These are phyloP conservation scores for Colletotrichum sp. DNA, from an alignment of 2,329 filamentous ascomycete genomes.

Conservation along the genomic window DNA sequence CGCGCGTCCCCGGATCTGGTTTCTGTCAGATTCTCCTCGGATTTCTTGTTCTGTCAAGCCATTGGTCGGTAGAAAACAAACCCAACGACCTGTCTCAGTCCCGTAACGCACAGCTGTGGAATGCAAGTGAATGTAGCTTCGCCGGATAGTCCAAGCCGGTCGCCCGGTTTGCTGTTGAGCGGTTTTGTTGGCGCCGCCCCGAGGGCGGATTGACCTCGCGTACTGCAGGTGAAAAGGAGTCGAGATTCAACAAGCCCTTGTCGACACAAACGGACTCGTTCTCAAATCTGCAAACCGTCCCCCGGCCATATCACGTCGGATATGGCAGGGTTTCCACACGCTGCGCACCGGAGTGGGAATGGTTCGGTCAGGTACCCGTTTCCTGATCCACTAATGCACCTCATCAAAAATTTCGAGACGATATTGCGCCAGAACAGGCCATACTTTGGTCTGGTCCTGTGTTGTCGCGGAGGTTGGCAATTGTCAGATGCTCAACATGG, in stretches of 20 bases:
- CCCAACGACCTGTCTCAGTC: neutral
- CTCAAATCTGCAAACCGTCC: slow-evolving; percentile 1
- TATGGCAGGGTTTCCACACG: slow-evolving; percentile 16
- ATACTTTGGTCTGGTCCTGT: neutral
- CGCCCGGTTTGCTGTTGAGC: neutral
- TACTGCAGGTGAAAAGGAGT: slow-evolving; percentile 16
- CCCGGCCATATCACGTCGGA: slow-evolving; percentile 19
- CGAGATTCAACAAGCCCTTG: slow-evolving; percentile 1
- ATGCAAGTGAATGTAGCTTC: neutral
- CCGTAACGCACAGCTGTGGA: neutral
- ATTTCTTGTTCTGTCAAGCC: neutral
- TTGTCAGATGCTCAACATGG: neutral
- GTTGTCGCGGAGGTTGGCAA: neutral
- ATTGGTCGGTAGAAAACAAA: neutral
- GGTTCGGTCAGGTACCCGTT: slow-evolving; percentile 17
- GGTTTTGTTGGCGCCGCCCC: neutral
- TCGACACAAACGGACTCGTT: neutral
- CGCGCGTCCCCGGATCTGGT: neutral
- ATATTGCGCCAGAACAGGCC: slow-evolving; percentile 16
- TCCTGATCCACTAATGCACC: slow-evolving; percentile 22
- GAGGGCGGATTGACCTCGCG: neutral
- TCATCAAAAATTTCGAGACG: slow-evolving; percentile 18
- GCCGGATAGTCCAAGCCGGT: neutral
- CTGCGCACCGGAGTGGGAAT: slow-evolving; percentile 15
- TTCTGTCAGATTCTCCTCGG: neutral